phyloP scores from a whole-genome alignment of 345 rosid genomes.

The Passiflora organensis region DNA sequence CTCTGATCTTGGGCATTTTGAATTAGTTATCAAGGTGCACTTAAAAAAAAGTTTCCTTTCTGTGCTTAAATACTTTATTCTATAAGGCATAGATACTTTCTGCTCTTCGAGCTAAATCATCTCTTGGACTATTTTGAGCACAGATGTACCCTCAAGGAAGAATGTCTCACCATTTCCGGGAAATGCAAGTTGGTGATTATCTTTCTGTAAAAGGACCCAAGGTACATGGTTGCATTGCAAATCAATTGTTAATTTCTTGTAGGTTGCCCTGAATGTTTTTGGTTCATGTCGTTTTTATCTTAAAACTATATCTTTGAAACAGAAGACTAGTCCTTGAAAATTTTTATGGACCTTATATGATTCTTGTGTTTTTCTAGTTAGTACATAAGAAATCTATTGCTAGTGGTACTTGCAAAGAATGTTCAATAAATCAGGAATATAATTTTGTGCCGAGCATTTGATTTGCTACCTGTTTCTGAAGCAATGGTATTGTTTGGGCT shows the following conservation, averaged over 20 bases:
- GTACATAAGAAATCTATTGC: no score
- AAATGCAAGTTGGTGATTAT: conserved; percentile 76
- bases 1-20: conserved; percentile 81
- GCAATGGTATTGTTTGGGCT: no score
- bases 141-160: conserved; percentile 99
- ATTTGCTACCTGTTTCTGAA: no score
- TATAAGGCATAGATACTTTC: not conserved
- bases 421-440: no score
- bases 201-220: conserved; percentile 96
- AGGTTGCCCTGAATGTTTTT: not conserved
- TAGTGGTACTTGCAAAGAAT: no score
- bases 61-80: not conserved
- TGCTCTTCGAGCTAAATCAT: not conserved
- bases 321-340: no score
- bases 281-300: not conserved
- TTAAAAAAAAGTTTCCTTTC: conserved; percentile 6
- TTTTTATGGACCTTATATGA: no score
- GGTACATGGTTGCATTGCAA: conserved; percentile 38
- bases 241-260: not conserved
- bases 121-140: conserved; percentile 10
- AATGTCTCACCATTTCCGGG: conserved; percentile 98
- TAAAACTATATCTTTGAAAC: not conserved
- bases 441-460: no score
- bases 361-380: not conserved
- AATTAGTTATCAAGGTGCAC: conserved; percentile 79